phyloP scores from a whole-genome alignment of 305 asterid species.

The Caryopteris hybrid region DNA sequence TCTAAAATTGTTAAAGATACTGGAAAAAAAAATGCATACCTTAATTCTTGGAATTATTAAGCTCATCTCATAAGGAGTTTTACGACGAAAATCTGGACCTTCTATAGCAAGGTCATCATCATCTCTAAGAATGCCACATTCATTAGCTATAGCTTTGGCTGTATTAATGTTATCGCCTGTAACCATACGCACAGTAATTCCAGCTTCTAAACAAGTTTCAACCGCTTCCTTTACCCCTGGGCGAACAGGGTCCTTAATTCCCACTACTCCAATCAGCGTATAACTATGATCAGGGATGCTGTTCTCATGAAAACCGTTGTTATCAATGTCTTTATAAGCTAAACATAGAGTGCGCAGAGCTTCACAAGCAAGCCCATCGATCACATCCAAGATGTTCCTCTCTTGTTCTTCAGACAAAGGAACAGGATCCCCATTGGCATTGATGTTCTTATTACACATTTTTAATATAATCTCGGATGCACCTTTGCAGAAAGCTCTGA shows the following conservation, averaged over 20 bases:
- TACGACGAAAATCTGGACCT: conserved; percentile 73
- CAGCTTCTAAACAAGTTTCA: conserved; percentile 77
- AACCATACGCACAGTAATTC: conserved; percentile 87
- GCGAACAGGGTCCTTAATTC: conserved; percentile 94
- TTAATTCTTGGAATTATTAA: conserved; percentile 64
- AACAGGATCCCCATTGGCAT: conserved; percentile 57
- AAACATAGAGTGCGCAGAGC: conserved; percentile 88
- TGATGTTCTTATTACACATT: conserved; percentile 54
- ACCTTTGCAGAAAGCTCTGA: conserved; percentile 85
- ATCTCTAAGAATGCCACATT: conserved; percentile 81
- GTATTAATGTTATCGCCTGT: conserved; percentile 94
- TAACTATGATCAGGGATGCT: conserved; percentile 65
- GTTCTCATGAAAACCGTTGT: conserved; percentile 29
- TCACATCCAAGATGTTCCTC: conserved; percentile 36
- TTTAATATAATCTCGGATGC: conserved; percentile 87
- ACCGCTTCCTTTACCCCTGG: conserved; percentile 95
- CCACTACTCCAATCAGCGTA: conserved; percentile 75
- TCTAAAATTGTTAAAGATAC: background rate
- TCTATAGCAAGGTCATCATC: conserved; percentile 75
- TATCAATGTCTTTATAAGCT: conserved; percentile 71
- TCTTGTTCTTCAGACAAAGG: conserved; percentile 57
- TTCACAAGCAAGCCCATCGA: conserved; percentile 68
- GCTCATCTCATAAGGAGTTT: conserved; percentile 56
- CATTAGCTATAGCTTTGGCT: conserved; percentile 91
- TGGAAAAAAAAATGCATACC: conserved; percentile 48